Evolutionary conservation across 306 rosid genomes (phyloP).

Genomic region (Pachyrhizus erosus): DNA sequence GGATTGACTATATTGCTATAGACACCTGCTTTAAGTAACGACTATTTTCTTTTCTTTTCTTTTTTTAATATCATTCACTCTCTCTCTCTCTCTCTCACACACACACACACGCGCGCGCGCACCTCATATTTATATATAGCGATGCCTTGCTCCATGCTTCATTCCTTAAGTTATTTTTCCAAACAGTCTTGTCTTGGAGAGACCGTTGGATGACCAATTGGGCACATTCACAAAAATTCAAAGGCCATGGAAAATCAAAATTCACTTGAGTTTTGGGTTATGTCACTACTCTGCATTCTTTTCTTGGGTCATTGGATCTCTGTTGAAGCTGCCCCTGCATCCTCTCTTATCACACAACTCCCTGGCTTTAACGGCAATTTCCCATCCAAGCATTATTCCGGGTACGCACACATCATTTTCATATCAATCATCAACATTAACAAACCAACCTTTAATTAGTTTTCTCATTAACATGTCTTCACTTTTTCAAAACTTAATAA

Average conservation of each 20-base stretch:
- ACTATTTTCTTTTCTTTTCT: background rate
- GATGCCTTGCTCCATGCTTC: background rate
- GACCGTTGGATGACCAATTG: background rate
- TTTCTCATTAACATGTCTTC: background rate
- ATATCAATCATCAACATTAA: background rate
- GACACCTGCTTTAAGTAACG: background rate
- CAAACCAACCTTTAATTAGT: background rate
- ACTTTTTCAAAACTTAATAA: background rate
- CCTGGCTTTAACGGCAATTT: constrained; percentile 40
- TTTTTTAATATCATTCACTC: background rate
- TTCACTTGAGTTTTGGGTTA: background rate
- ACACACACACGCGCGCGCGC: background rate
- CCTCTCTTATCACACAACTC: constrained; percentile 44
- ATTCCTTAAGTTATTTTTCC: background rate
- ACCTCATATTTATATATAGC: background rate
- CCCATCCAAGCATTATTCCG: constrained; percentile 52
- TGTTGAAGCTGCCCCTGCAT: constrained; percentile 37
- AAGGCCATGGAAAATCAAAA: constrained; percentile 15
- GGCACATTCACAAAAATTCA: background rate
- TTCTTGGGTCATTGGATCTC: constrained; percentile 32
- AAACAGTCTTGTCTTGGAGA: background rate
- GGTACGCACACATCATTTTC: constrained; percentile 29
- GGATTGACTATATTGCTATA: background rate
- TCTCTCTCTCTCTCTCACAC: too few species aligned
- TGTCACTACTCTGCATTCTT: constrained; percentile 34